Evolutionary conservation across 2,329 filamentous ascomycete species (phyloP).

Genomic region (Penicillium sp.): DNA sequence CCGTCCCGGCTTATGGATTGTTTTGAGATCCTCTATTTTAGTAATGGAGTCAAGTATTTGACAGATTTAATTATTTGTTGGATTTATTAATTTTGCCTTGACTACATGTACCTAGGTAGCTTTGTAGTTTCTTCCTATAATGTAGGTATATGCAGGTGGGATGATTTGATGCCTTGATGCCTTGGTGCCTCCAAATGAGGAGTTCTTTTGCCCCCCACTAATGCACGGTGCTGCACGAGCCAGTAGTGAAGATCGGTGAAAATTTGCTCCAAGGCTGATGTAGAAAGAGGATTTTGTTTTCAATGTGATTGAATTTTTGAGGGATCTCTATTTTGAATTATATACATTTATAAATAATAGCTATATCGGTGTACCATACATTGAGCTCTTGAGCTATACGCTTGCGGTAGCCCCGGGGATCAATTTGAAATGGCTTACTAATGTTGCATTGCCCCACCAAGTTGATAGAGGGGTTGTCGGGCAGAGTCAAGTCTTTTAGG

Average conservation of each 20-base stretch:
- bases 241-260: neutral
- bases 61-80: neutral
- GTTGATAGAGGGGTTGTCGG: slow-evolving; percentile 5
- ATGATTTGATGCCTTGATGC: slow-evolving; percentile 1
- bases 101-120: neutral
- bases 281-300: neutral
- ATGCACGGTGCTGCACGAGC: slow-evolving; percentile 2
- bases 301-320: too few relatives aligned
- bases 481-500: neutral
- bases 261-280: neutral
- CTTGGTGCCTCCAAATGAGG: neutral
- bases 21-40: too few relatives aligned
- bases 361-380: neutral
- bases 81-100: neutral
- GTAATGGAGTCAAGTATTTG: neutral
- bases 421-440: neutral
- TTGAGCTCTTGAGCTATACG: neutral
- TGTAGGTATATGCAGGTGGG: neutral
- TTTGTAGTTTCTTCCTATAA: neutral
- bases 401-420: neutral
- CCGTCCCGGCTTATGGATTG: neutral
- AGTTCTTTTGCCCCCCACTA: neutral
- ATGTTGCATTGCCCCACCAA: slow-evolving; percentile 2
- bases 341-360: too few relatives aligned
- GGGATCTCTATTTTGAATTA: neutral